These are phyloP conservation scores for Leccinum subgranulosum DNA, from an alignment of 768 basidiomycete species.

Conservation along the genomic window DNA sequence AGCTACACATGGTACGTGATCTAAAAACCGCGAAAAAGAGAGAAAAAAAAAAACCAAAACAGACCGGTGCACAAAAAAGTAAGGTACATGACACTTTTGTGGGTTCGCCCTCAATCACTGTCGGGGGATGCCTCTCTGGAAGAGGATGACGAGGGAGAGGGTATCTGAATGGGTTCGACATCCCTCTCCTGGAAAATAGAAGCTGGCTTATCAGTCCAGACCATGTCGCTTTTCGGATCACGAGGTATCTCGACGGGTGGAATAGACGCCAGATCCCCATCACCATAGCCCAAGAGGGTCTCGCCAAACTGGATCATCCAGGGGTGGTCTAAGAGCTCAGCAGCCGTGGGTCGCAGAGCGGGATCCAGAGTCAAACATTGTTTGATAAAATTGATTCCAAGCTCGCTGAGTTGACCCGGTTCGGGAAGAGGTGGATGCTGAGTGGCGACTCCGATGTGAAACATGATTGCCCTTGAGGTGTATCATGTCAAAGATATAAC, in stretches of 20 bases:
- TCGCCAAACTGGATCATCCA: constrained; percentile 89
- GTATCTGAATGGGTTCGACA: constrained; percentile 49
- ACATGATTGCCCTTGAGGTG: constrained; percentile 92
- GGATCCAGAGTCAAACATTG: constrained; percentile 89
- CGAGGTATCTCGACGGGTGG: constrained; percentile 44
- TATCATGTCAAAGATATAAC: constrained; percentile 3
- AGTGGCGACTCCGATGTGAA: constrained; percentile 95
- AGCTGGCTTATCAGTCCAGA: constrained; percentile 54
- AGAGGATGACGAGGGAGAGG: constrained; percentile 50
- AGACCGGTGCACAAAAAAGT: not conserved
- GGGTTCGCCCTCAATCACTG: constrained; percentile 19
- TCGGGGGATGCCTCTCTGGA: constrained; percentile 31
- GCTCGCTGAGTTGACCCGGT: constrained; percentile 78
- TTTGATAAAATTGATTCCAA: constrained; percentile 92
- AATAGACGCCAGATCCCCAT: constrained; percentile 52
- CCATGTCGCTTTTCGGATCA: constrained; percentile 48
- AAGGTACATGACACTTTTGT: not conserved
- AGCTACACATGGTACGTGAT: constrained; percentile 17
- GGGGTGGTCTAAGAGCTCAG: constrained; percentile 79
- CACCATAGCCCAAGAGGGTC: constrained; percentile 64
- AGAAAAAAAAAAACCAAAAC: not conserved
- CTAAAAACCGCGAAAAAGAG: not conserved
- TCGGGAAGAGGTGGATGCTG: constrained; percentile 96
- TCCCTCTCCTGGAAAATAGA: constrained; percentile 58
- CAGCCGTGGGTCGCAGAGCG: constrained; percentile 75